Base-by-base conservation (phyloP, 345 rosid genomes). In the Limnanthes douglasii region DNA sequence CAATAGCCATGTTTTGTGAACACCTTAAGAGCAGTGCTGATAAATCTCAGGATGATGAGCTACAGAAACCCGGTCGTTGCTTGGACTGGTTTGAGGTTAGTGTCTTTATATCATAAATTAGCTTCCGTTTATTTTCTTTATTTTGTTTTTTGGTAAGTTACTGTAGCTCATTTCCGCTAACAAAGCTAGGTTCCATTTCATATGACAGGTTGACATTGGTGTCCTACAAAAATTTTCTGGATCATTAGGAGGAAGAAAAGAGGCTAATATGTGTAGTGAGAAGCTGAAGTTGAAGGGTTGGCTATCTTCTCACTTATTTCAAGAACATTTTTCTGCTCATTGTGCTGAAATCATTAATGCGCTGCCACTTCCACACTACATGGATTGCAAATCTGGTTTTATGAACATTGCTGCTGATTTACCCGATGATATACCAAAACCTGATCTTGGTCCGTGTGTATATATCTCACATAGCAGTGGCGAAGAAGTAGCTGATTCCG, bases 11-110 rank as follows among this genome's bases (percentile, higher is more conserved):
- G 93, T 85, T 85, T 63, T 84, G 81, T 59, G 52, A 73, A 40
- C 75, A 80, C 72, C 93, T 90, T 39, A 69, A 58, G 56, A 70
- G 57, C 43, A 65, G 46, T 50, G 45, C 57, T 48, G 41, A 61
- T 48, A 70, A 46, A 40, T 44, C 60, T 41, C 62, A 58, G 39
- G 39, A 61, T 31, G 62, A 62, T 15, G 46, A 44, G 53, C 31
- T 35, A 20, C 24, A 37, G 3, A 48, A 50, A 50, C 56, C 54
- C 36, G 44, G 44, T 3, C 46, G 57, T 46, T 51, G 54, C 55
- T 60, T 64, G 43, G 96, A 90, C 54, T 78, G 94, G 92, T 90
- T 80, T 32, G 93, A 90, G 94, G 98, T 90, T 59, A 43, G 93
- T 53, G 31, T 8, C 44, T 34, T 45, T 15, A 39, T 32, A 34